Evolutionary conservation across 2,329 filamentous ascomycete genomes (phyloP).

Genomic region (Fusarium sterilihyphosum): DNA sequence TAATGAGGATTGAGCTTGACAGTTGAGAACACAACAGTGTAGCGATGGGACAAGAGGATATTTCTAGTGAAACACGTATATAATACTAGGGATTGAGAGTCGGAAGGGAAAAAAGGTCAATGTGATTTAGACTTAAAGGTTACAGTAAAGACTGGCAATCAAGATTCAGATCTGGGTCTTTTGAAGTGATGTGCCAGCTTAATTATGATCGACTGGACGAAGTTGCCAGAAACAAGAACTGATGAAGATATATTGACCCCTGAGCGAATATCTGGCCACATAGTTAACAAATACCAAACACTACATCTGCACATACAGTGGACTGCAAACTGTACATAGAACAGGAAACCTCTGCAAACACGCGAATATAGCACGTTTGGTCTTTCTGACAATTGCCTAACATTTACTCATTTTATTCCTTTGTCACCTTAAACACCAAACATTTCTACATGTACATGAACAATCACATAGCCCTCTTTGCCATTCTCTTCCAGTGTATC

Average conservation of each 20-base stretch:
- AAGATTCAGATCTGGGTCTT: rapidly evolving
- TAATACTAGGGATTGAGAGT: rapidly evolving
- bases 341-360: too few species aligned
- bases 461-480: background rate
- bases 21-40: background rate
- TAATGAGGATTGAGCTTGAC: rapidly evolving
- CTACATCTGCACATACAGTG: too few species aligned
- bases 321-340: too few species aligned
- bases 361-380: too few species aligned
- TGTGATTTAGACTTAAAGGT: background rate
- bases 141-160: background rate
- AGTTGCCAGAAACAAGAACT: background rate
- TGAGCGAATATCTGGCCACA: too few species aligned
- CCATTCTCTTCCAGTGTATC: constrained; percentile 15
- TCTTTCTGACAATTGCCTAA: background rate
- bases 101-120: background rate
- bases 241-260: too few species aligned
- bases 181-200: background rate
- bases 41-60: rapidly evolving
- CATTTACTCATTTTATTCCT: background rate
- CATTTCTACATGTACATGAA: background rate
- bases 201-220: background rate
- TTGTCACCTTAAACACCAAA: background rate
- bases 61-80: rapidly evolving
- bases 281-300: too few species aligned